A percentile compares a stretch with the other conserved stretches of the same genome.
Evolutionary conservation across 2,329 filamentous ascomycete species (phyloP).

Genomic region (Intubia oerlemansii): DNA sequence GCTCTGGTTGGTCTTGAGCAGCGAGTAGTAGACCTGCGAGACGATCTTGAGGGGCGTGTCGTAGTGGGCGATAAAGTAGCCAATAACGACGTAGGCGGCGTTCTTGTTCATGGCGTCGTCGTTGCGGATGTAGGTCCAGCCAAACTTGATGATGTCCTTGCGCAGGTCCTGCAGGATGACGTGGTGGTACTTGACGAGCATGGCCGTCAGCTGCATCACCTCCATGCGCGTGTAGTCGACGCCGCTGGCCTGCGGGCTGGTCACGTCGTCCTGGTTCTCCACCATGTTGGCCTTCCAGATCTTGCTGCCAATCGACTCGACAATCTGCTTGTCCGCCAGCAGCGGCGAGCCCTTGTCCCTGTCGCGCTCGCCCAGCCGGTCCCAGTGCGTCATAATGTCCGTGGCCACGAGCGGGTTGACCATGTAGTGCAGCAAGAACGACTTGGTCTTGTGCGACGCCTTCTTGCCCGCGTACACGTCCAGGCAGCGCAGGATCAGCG

Average conservation of each 20-base stretch:
- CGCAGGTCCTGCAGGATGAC: constrained; percentile 71
- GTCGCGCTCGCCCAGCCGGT: constrained; percentile 26
- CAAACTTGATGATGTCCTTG: constrained; percentile 98
- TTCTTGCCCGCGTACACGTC: constrained; percentile 66
- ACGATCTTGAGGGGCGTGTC: constrained; percentile 94
- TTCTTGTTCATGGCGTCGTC: constrained; percentile 99
- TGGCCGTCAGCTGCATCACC: constrained; percentile 77
- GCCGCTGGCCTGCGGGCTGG: constrained; percentile 54
- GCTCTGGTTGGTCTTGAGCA: constrained; percentile 83
- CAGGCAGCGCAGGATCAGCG: constrained; percentile 63
- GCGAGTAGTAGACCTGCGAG: constrained; percentile 78
- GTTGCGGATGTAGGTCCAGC: constrained; percentile 95
- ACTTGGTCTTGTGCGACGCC: constrained; percentile 74
- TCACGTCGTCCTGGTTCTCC: constrained; percentile 54
- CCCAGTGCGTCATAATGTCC: constrained; percentile 78
- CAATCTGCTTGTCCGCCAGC: constrained; percentile 69
- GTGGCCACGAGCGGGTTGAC: constrained; percentile 93
- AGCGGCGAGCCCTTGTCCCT: constrained; percentile 29
- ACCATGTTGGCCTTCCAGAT: constrained; percentile 82
- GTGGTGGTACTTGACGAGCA: constrained; percentile 90
- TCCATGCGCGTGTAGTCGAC: constrained; percentile 96
- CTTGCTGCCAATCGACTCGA: constrained; percentile 75
- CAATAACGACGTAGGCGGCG: constrained; percentile 88
- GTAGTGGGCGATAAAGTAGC: constrained; percentile 93
- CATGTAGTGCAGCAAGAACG: constrained; percentile 76